A percentile compares a stretch with the other conserved stretches of the same genome.
These are phyloP conservation scores for Dendrobium huoshanense DNA, from an alignment of 106 monocot species.

Conservation along the genomic window DNA sequence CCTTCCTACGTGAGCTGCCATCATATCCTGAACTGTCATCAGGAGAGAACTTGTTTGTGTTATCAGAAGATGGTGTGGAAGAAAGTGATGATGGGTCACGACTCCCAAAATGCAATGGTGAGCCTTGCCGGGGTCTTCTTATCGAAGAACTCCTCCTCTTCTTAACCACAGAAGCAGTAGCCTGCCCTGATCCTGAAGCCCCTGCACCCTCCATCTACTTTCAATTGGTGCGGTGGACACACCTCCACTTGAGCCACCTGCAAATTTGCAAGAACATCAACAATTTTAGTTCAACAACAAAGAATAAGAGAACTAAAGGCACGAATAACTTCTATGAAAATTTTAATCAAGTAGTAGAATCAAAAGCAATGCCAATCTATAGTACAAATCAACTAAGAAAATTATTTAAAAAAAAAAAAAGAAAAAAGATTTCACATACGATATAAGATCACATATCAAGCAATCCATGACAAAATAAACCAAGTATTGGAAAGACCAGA, in stretches of 20 bases:
- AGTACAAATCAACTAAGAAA: neutral
- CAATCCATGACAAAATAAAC: neutral
- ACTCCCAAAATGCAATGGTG: conserved; percentile 28
- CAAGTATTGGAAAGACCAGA: neutral
- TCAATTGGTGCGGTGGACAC: neutral
- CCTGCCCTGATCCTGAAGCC: conserved; percentile 24
- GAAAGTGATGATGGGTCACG: conserved; percentile 41
- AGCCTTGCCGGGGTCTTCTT: conserved; percentile 44
- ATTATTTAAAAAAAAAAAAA: neutral
- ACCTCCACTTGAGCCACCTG: neutral
- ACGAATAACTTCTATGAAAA: neutral
- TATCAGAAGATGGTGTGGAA: conserved; percentile 45
- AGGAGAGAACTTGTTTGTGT: conserved; percentile 41
- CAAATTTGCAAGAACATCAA: neutral
- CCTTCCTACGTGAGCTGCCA: conserved; percentile 30
- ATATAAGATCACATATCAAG: neutral
- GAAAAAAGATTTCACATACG: neutral
- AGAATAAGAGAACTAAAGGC: neutral
- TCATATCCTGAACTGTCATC: conserved; percentile 26
- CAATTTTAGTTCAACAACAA: neutral
- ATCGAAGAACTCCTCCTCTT: conserved; percentile 33
- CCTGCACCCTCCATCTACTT: conserved; percentile 44
- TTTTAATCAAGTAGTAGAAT: neutral
- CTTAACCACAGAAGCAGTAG: conserved; percentile 24
- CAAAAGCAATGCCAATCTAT: too few relatives aligned